These are phyloP conservation scores for Alternaria novae-zelandiae DNA, from an alignment of 2,329 filamentous ascomycete species.

Conservation along the genomic window DNA sequence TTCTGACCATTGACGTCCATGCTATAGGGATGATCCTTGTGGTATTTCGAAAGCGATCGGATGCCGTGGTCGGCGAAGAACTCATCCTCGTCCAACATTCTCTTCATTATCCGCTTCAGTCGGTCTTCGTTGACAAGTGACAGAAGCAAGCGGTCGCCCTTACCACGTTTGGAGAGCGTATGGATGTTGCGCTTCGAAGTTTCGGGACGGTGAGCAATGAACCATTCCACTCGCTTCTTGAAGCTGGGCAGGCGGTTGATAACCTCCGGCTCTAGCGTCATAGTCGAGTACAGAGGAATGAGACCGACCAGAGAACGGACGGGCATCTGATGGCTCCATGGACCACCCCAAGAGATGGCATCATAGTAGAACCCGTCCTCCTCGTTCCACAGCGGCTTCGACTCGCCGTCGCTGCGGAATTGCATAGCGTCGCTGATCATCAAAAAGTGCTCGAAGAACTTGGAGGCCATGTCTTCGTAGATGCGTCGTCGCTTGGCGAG, in stretches of 20 bases:
- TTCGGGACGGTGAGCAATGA: conserved; percentile 85
- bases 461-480: conserved; percentile 95
- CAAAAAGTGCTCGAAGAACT: conserved; percentile 99
- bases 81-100: conserved; percentile 93
- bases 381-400: conserved; percentile 93
- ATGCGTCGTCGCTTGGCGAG: conserved; percentile 92
- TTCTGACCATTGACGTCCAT: conserved; percentile 95
- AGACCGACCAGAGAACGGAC: conserved; percentile 91
- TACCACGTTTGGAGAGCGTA: conserved; percentile 87
- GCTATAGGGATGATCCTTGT: conserved; percentile 86
- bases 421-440: conserved; percentile 97
- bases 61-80: conserved; percentile 92
- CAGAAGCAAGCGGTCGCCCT: conserved; percentile 84
- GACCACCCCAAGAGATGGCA: conserved; percentile 93
- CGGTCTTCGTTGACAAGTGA: conserved; percentile 92
- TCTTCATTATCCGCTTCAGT: conserved; percentile 84
- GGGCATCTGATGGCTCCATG: conserved; percentile 90
- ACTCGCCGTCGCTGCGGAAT: conserved; percentile 69
- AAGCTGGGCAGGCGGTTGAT: conserved; percentile 91
- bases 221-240: conserved; percentile 93
- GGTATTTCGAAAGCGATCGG: conserved; percentile 87
- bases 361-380: conserved; percentile 98
- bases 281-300: conserved; percentile 89
- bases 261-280: conserved; percentile 91
- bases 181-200: conserved; percentile 93